A percentile compares a stretch with the other conserved stretches of the same genome.
phyloP scores from a whole-genome alignment of 2,329 filamentous ascomycete species.

The Colletotrichum neosansevieriae region DNA sequence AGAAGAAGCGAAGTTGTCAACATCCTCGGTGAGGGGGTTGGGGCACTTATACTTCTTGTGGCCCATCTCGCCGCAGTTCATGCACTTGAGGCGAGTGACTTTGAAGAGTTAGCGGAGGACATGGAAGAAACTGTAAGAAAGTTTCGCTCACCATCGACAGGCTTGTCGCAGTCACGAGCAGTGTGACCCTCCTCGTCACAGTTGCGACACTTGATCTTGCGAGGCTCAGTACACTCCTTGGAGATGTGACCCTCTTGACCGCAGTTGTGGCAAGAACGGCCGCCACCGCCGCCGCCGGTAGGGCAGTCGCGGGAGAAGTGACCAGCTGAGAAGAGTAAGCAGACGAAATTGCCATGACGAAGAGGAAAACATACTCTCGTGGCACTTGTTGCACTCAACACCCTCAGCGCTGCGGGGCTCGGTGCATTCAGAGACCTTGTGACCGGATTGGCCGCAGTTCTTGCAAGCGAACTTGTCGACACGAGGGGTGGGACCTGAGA shows the following conservation, averaged over 20 bases:
- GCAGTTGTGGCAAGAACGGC: constrained; percentile 71
- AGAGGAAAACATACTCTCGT: constrained; percentile 62
- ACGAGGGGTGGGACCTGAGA: constrained; percentile 67
- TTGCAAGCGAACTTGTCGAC: constrained; percentile 75
- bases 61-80: constrained; percentile 65
- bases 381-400: constrained; percentile 75
- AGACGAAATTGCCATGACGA: background rate
- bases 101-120: constrained; percentile 42
- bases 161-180: constrained; percentile 72
- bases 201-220: constrained; percentile 68
- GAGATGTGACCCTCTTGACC: constrained; percentile 70
- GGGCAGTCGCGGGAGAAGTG: constrained; percentile 77
- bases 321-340: constrained; percentile 57
- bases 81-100: constrained; percentile 69
- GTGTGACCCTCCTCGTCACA: constrained; percentile 72
- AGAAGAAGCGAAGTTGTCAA: constrained; percentile 36
- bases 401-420: constrained; percentile 72
- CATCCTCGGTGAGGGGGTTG: constrained; percentile 47
- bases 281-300: constrained; percentile 67
- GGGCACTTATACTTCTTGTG: constrained; percentile 57
- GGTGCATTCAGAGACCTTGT: constrained; percentile 63
- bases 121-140: background rate
- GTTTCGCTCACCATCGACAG: constrained; percentile 61
- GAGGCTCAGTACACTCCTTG: constrained; percentile 62
- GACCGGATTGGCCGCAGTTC: constrained; percentile 72